These are phyloP conservation scores for Kwoniella pini DNA, from an alignment of 768 basidiomycete genomes.

Conservation along the genomic window DNA sequence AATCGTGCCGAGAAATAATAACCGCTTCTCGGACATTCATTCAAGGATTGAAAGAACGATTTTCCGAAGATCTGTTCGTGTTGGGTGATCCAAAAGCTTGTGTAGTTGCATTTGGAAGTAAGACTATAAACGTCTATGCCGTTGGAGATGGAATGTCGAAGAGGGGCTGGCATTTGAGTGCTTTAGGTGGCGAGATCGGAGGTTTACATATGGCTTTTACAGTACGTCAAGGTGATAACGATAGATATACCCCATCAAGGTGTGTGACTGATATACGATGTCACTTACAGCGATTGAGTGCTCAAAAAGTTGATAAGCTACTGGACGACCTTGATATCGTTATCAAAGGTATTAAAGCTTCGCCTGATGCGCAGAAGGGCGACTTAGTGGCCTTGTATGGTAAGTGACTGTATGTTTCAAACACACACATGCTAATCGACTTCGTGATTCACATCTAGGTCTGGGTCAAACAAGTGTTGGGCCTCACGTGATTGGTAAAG, in stretches of 20 bases:
- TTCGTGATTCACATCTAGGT: no score
- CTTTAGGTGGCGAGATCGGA: slow-evolving; percentile 66
- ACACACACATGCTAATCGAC: no score
- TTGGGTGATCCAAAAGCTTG: slow-evolving; percentile 87
- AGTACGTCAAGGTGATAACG: slow-evolving; percentile 65
- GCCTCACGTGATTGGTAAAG: slow-evolving; percentile 71
- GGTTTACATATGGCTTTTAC: slow-evolving; percentile 94
- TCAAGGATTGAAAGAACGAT: slow-evolving; percentile 60
- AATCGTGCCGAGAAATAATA: slow-evolving; percentile 82
- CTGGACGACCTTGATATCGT: slow-evolving; percentile 79
- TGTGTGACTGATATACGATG: slow-evolving; percentile 1
- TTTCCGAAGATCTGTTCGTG: slow-evolving; percentile 70
- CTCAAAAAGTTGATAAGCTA: slow-evolving; percentile 72
- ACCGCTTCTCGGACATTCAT: slow-evolving; percentile 68
- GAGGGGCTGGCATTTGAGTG: slow-evolving; percentile 90
- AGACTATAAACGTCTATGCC: slow-evolving; percentile 72
- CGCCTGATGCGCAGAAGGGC: slow-evolving; percentile 64
- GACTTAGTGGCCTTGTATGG: slow-evolving; percentile 91
- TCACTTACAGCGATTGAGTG: slow-evolving; percentile 75
- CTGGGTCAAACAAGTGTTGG: slow-evolving; percentile 81
- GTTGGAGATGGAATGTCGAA: slow-evolving; percentile 86
- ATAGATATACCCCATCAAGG: no score
- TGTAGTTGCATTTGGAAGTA: slow-evolving; percentile 80
- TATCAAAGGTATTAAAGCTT: slow-evolving; percentile 68
- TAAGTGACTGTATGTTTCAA: no score